Evolutionary conservation across 2,329 filamentous ascomycete genomes (phyloP), one percentile per base, ranked within the genome.

Genomic region (Fusarium annulatum): DNA sequence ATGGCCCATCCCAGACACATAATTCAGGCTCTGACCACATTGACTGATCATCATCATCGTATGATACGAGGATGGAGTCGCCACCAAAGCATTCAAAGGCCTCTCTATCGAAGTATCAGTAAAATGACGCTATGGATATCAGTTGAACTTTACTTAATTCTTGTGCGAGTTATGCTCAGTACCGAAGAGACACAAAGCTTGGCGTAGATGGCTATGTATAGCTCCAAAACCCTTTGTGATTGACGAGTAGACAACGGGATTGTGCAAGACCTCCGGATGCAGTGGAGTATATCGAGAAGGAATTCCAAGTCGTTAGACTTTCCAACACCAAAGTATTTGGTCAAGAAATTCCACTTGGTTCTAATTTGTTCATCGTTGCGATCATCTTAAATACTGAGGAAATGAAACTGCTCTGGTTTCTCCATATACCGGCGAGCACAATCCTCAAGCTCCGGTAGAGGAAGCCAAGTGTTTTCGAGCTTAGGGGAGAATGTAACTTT

Each of bases 171-270:
- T 21, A 7, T 23, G 11, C 19, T 7, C 26, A 30, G 45, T n/a
- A 56, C 12, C 1, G 7, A 3, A 1, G 61, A 43, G 0, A 68
- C 45, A 2, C 41, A 14, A 41, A 72, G 52, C 14, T 63, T 69
- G 0, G 69, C 56, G 26, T 67, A 72, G 23, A 75, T 63, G 5
- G 69, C 73, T 15, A 69, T 5, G 26, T 75, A 74, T n/a, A 74
- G 11, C 10, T 61, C 48, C 2, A 74, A 69, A 0, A 73, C 66
- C 18, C 23, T 68, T 0, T 64, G 49, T 0, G 38, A 48, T 42
- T 74, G 73, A 33, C n/a, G 15, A 9, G 34, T 10, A 3, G 61
- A 41, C 2, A 61, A 39, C 6, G 64, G 28, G 0, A 34, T 12
- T 2, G 8, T n/a, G 34, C 41, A 61, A 1, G 36, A 64, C 16